These are phyloP conservation scores for Dendrocalamus latiflorus DNA, from an alignment of 202 grass and related monocot genomes.

Conservation along the genomic window DNA sequence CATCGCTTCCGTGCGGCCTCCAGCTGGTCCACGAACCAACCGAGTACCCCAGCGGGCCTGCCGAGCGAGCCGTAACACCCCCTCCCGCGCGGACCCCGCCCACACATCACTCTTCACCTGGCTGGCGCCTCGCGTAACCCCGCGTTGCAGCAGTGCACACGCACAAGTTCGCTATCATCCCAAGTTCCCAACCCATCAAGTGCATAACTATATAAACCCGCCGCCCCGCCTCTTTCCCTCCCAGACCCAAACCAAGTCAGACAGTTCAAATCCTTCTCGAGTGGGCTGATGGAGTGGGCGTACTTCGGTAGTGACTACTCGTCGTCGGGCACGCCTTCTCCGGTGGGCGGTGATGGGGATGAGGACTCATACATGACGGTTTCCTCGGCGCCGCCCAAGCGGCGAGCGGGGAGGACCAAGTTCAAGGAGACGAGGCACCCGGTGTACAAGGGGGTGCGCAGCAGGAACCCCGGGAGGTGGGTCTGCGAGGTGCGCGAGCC, in stretches of 20 bases:
- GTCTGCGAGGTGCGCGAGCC: slow-evolving; percentile 78
- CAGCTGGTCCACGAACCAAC: slow-evolving; percentile 26
- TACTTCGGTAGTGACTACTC: slow-evolving; percentile 4
- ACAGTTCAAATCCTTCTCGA: not conserved
- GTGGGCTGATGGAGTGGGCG: slow-evolving; percentile 5
- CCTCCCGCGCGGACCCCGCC: slow-evolving; percentile 5
- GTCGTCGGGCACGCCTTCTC: not conserved
- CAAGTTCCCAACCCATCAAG: not conserved
- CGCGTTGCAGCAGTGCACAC: slow-evolving; percentile 24
- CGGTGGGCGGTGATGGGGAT: too few relatives aligned
- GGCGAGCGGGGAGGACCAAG: slow-evolving; percentile 69
- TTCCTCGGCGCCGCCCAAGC: slow-evolving; percentile 59
- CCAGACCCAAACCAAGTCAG: not conserved
- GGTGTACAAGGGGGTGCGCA: slow-evolving; percentile 63
- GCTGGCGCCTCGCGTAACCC: slow-evolving; percentile 36
- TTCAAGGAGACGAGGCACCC: slow-evolving; percentile 72
- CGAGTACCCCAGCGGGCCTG: not conserved
- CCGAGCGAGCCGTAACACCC: not conserved
- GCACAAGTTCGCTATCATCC: not conserved
- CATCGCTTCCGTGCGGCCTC: slow-evolving; percentile 6
- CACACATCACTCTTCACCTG: not conserved
- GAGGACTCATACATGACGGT: slow-evolving; percentile 56
- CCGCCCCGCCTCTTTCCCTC: slow-evolving; percentile 3
- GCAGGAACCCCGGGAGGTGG: slow-evolving; percentile 62
- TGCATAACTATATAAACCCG: slow-evolving; percentile 15